Base-by-base conservation (phyloP, 2,329 filamentous ascomycete genomes). In the Dactylonectria estremocensis region DNA sequence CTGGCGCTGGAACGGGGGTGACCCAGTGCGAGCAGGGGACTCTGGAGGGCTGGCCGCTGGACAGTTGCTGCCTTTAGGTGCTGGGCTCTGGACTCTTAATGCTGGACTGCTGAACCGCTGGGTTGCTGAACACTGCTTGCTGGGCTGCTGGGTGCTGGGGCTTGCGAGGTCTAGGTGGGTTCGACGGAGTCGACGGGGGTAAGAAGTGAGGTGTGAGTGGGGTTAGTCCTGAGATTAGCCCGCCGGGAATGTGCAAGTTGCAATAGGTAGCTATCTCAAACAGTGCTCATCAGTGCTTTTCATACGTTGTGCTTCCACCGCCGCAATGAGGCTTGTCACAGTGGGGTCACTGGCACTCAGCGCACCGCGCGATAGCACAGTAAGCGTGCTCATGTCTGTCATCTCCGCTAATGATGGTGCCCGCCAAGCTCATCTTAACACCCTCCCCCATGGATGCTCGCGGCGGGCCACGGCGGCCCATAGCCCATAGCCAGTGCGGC, bases 211-310 rank as follows among this genome's bases (percentile, higher is more conserved):
- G 82, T 82, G 78, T 83, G 82, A 77, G 80, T 83, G 81, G 78
- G 76, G 80, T 80, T 76, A 65, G 67, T 71, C 69, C 77, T 77
- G 80, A 84, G 82, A 84, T 85, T 83, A 84, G 75, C 62, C 79
- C 79, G 74, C 73, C 68, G 70, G 67, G 66, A 71, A 67, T 73
- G 76, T 78, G 66, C 46, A 69, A 67, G 45, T 37, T 55, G 53
- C 66, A 77, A 71, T 82, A 82, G 72, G 66, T 63, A 56, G 63
- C 55, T 58, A 77, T 74, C 76, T 53, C 53, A 37, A 52, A 69
- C 71, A 69, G 77, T 79, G 55, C 13, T 0, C 0, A 0, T 0
- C 1, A 0, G 0, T 0, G 0, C 0, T 7, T 3, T 2, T 49
- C 4, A 8, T 67, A 77, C 74, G 48, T 68, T 68, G 66, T 14